phyloP scores from a whole-genome alignment of 2,329 filamentous ascomycete genomes.

The Cylindrodendrum hubeiense region DNA sequence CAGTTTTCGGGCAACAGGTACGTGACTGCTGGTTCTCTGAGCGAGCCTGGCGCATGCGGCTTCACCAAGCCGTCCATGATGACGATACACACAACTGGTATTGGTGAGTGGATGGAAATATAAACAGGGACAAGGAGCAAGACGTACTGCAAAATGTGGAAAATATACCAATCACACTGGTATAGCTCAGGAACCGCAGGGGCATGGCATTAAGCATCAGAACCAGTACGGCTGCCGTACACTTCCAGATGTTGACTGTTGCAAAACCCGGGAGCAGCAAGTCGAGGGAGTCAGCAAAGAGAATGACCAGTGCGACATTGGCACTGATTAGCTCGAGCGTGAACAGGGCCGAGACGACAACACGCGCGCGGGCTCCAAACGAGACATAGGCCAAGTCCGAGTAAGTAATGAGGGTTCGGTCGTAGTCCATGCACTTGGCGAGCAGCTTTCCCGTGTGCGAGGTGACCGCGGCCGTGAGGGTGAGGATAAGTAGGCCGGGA shows the following conservation, averaged over 20 bases:
- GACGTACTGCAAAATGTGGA: slow-evolving; percentile 87
- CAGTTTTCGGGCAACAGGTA: slow-evolving; percentile 89
- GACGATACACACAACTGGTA: slow-evolving; percentile 82
- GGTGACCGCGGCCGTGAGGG: slow-evolving; percentile 81
- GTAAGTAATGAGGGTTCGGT: slow-evolving; percentile 90
- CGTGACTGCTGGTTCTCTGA: slow-evolving; percentile 83
- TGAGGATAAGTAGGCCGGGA: slow-evolving; percentile 80
- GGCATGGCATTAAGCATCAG: slow-evolving; percentile 88
- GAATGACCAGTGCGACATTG: slow-evolving; percentile 88
- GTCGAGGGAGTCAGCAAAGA: slow-evolving; percentile 93
- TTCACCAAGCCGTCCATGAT: slow-evolving; percentile 90
- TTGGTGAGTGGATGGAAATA: slow-evolving; percentile 6
- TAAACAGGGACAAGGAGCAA: not conserved
- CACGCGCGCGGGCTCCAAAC: slow-evolving; percentile 84
- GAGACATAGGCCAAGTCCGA: slow-evolving; percentile 93
- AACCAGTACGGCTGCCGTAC: slow-evolving; percentile 82
- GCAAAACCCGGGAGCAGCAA: slow-evolving; percentile 79
- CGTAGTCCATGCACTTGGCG: slow-evolving; percentile 88
- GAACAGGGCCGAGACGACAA: slow-evolving; percentile 88
- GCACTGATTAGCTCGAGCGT: slow-evolving; percentile 88
- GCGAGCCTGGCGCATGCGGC: slow-evolving; percentile 81
- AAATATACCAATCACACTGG: slow-evolving; percentile 92
- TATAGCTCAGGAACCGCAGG: slow-evolving; percentile 86
- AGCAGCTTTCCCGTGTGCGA: slow-evolving; percentile 88
- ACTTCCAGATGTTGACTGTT: slow-evolving; percentile 82